Evolutionary conservation across 371 early-diverging fungal genomes (phyloP), one percentile per base, ranked within the genome.

Genomic region (Blakeslea trispora): DNA sequence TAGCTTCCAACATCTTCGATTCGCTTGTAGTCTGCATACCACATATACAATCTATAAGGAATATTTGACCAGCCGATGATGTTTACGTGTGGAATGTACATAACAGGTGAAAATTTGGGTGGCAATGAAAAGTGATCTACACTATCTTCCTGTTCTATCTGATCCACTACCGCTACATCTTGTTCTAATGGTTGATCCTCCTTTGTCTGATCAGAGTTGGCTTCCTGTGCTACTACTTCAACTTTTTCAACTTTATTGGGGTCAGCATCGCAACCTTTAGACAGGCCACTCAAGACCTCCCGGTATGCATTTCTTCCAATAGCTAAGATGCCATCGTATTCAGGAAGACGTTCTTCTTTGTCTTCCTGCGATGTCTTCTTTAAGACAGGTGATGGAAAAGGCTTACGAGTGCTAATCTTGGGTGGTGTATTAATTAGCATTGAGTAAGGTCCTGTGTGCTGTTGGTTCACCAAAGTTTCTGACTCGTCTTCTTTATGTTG

Each of bases 41-140:
- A 82, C 55, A 81, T 75, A 62, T 74, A 83, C 32, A 86, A 42
- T 61, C 84, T 75, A 51, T 83, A 79, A 37, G 83, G 86, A 49
- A 85, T 71, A 55, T 85, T 86, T 31, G 68, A 66, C 85, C 86
- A 85, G 35, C 88, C 88, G 57, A 81, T 81, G 45, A 85, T 72
- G 59, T 88, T 88, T 49, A 82, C 72, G 56, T 83, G 84, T 28
- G 82, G 86, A 48, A 88, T 72, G 57, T 84, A 88, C 51, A 83
- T 81, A n/a, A 88, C 62, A 40, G 85, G 79, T 18, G 81, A 78
- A 14, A 86, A 61, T 8, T 72, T 68, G 10, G 81, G 59, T 19
- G 82, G 81, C 31, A 81, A 45, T 45, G 79, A 79, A 51, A 81
- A 79, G 41, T 68, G 45, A 43, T 68, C 67, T 18, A 74, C 66